Base-by-base conservation (phyloP, 805 yeast species). In the Metschnikowia orientalis region DNA sequence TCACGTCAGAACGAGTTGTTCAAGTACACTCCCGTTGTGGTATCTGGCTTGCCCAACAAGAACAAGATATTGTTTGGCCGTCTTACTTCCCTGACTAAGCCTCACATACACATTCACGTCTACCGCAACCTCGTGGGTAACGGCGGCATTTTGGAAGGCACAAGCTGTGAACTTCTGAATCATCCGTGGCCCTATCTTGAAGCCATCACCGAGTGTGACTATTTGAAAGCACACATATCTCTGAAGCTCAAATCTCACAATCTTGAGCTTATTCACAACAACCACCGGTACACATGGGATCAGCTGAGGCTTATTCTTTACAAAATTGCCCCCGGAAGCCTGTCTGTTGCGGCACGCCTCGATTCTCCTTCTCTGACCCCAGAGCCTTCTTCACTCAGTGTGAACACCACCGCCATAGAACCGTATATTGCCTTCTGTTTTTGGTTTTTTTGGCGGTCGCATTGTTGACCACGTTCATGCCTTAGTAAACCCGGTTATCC, bases 81-180 rank as follows among this genome's bases (percentile, higher is more conserved):
- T n/a, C n/a, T n/a, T n/a, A n/a, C n/a, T n/a, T n/a, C n/a, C n/a
- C n/a, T n/a, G n/a, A n/a, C n/a, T n/a, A n/a, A n/a, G n/a, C n/a
- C n/a, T n/a, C n/a, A n/a, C n/a, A n/a, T n/a, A n/a, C n/a, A n/a
- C n/a, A n/a, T n/a, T n/a, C n/a, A 12, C 11, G 22, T 40, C 17
- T 37, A 30, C 14, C 30, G 41, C 16, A 42, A 41, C 26, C 34
- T 43, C 7, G 37, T 50, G 13, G 54, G 54, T 3, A 45, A 48
- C 16, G 45, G 54, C 10, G 50, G 54, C 4, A 44, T 34, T 21
- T 37, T 50, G 7, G 45, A 43, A 22, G 29, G 31, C 15, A 29
- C 16, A 18, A 22, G 19, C 11, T 21, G 11, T 18, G 11, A 16
- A 18, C 12, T 17, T 12, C 26, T 17, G 12, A 9, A 19, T 8